A percentile compares a stretch with the other conserved stretches of the same genome.
Conservation (phyloP, 2,329 filamentous ascomycete species). For the Colletotrichum sp. region DNA sequence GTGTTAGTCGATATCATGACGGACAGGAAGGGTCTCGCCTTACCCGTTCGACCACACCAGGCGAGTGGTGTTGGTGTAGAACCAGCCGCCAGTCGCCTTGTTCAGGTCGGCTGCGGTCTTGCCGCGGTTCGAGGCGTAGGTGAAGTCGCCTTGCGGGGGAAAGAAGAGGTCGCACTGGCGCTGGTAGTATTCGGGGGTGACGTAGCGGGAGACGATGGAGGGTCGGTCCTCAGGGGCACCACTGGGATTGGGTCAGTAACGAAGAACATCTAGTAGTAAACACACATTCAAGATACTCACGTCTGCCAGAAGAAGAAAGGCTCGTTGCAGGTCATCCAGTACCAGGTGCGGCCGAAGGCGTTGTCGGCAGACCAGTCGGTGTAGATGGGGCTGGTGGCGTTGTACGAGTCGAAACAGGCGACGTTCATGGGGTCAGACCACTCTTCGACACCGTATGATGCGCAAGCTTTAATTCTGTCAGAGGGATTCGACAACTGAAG, state of each 20-base stretch:
- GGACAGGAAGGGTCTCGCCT: background rate
- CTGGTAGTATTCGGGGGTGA: constrained; percentile 56
- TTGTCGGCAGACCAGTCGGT: constrained; percentile 55
- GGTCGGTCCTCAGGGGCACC: constrained; percentile 49
- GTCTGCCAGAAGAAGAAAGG: constrained; percentile 54
- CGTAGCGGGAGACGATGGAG: constrained; percentile 57
- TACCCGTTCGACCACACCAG: constrained; percentile 62
- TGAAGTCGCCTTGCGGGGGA: constrained; percentile 53
- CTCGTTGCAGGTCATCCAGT: constrained; percentile 68
- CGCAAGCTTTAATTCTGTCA: constrained; percentile 41
- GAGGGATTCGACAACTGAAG: too few relatives aligned
- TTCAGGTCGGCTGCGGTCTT: constrained; percentile 56
- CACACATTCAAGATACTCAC: constrained; percentile 29
- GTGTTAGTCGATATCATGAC: constrained; percentile 22
- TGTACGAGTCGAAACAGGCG: constrained; percentile 60
- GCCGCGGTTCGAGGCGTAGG: constrained; percentile 49
- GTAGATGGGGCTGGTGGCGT: constrained; percentile 52
- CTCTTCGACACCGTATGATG: constrained; percentile 48
- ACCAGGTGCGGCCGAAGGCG: constrained; percentile 55
- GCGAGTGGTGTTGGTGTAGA: constrained; percentile 51
- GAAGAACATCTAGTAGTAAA: too few relatives aligned
- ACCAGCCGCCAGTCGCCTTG: constrained; percentile 57
- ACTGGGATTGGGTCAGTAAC: constrained; percentile 27
- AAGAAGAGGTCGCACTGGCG: constrained; percentile 62
- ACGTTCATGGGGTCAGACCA: constrained; percentile 44